Conservation (phyloP, 805 yeast genomes). For the Schizosaccharomyces lindneri region DNA sequence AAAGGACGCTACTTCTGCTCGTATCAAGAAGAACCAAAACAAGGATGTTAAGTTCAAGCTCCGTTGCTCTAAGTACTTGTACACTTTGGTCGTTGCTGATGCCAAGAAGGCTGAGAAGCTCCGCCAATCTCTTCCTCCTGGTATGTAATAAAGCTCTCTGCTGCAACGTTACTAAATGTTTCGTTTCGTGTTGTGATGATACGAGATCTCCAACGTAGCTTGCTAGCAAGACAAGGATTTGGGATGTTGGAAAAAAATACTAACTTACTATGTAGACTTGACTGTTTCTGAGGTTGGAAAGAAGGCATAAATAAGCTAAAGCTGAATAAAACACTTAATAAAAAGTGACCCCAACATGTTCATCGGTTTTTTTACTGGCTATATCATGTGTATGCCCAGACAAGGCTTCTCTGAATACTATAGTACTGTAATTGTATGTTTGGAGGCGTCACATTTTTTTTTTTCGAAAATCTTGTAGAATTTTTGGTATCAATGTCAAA, state of each 20-base stretch:
- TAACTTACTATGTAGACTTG: background rate
- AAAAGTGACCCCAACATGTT: background rate
- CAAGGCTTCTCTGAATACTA: too few species aligned
- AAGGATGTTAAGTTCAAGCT: constrained; percentile 97
- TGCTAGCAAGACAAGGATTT: too few species aligned
- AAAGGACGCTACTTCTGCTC: constrained; percentile 79
- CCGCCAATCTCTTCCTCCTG: constrained; percentile 90
- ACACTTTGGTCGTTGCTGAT: constrained; percentile 88
- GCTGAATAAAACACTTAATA: background rate
- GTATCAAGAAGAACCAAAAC: constrained; percentile 80
- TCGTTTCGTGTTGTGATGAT: too few species aligned
- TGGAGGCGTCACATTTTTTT: too few species aligned
- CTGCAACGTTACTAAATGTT: too few species aligned
- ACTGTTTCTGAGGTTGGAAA: constrained; percentile 1
- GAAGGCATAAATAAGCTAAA: background rate
- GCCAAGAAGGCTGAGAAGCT: constrained; percentile 92
- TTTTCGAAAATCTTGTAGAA: too few species aligned
- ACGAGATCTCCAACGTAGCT: too few species aligned
- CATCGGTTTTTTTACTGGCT: too few species aligned
- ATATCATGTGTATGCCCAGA: too few species aligned
- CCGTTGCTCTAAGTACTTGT: constrained; percentile 82
- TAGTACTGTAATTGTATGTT: too few species aligned
- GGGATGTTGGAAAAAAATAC: too few species aligned
- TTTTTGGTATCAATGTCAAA: background rate
- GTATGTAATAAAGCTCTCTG: constrained; percentile 5